Percentiles rank a stretch among this genome's conserved stretches.
phyloP scores from a whole-genome alignment of 1,284 basidiomycete genomes.

The Cryptococcus sp. region DNA sequence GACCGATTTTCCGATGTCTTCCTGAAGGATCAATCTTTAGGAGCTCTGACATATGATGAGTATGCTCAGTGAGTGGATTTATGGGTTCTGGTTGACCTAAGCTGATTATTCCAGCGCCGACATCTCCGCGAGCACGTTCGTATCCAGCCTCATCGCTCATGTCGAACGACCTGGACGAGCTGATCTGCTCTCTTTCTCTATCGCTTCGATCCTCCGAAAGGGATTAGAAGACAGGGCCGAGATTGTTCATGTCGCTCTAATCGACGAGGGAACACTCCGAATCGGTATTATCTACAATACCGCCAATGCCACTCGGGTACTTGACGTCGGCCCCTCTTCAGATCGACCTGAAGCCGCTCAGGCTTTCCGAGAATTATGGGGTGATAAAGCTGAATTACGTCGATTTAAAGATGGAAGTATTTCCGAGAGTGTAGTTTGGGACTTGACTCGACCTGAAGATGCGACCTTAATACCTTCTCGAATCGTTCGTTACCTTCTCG shows the following conservation, averaged over 20 bases:
- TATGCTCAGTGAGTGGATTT: conserved; percentile 63
- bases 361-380: conserved; percentile 84
- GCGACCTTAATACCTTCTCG: conserved; percentile 70
- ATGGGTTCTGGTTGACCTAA: neutral
- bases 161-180: conserved; percentile 59
- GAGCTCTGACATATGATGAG: conserved; percentile 64
- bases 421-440: conserved; percentile 89
- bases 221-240: conserved; percentile 68
- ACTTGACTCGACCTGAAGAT: conserved; percentile 58
- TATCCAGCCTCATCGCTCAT: neutral
- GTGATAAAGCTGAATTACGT: conserved; percentile 84
- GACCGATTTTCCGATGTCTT: conserved; percentile 47
- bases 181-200: conserved; percentile 56
- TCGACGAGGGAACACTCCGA: conserved; percentile 46
- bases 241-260: conserved; percentile 56
- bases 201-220: conserved; percentile 58
- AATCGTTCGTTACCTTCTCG: conserved; percentile 70
- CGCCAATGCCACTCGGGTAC: conserved; percentile 68
- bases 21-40: conserved; percentile 42
- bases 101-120: neutral
- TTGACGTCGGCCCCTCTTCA: conserved; percentile 80
- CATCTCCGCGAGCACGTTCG: neutral
- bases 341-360: conserved; percentile 55
- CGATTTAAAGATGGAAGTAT: conserved; percentile 96
- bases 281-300: conserved; percentile 72